Base-by-base conservation (phyloP, 129 eudicot species). In the Mikania micrantha region DNA sequence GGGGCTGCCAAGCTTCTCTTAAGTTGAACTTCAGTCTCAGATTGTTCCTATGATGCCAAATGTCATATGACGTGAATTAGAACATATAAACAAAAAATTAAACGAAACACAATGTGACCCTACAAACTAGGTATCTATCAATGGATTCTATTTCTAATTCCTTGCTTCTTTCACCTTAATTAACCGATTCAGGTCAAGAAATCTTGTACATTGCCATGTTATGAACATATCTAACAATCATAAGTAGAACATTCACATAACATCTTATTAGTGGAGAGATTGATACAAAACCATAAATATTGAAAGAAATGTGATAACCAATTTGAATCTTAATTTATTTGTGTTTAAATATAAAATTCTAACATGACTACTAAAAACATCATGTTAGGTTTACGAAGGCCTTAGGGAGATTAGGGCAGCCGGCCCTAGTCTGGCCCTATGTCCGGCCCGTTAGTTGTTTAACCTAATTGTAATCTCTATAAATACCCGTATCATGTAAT, bases 1-100 rank as follows among this genome's bases (percentile, higher is more conserved):
- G 75, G 75, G 49, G 57, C 13, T 19, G 63, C 54, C 64, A 19
- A 13, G 32, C 44, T 49, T 69, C 48, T 69, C 42, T 76, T 76
- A 1, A 70, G 70, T 59, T 76, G 64, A 15, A 69, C 65, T 45
- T 67, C 68, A 28, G 53, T 35, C 17, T 20, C 64, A 29, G 68
- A 44, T 56, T 27, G 62, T n/a, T 56, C 62, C 36, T 56, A 20
- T 56, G 62, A 56, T 29, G 62, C 19, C 41, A 36, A 48, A 49
- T 25, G 35, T 17, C 60, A 15, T 16, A 39, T 32, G 36, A 12
- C 32, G 20, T 42, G 36, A 9, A 32, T 44, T 45, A 22, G 2
- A 47, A 20, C 28, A 32, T 45, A 20, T 29, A n/a, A 49, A 49
- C 27, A 20, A 32, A 10, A 32, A 67, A 48, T 0, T 22, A 10